Percentiles rank a stretch among this genome's conserved stretches.
Conservation (phyloP, 2,329 filamentous ascomycete species). For the Claviceps sp. region DNA sequence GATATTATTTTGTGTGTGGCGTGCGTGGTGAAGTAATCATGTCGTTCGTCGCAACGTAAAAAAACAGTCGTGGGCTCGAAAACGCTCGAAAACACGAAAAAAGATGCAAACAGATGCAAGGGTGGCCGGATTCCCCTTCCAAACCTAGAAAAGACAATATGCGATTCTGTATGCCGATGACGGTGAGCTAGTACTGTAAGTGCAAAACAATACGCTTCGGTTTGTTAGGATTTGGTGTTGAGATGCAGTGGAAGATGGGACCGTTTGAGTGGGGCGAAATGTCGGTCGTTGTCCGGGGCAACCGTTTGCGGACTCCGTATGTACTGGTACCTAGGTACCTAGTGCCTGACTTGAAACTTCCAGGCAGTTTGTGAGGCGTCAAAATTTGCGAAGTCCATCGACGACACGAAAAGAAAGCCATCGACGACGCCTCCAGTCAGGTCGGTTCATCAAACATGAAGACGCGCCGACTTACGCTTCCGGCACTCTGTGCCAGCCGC, state of each 20-base stretch:
- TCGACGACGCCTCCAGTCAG: not conserved
- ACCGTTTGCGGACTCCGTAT: slow-evolving; percentile 5
- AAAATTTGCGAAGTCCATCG: not conserved
- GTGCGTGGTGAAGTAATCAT: slow-evolving; percentile 16
- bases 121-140: not conserved
- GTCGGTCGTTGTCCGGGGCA: slow-evolving; percentile 24
- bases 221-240: slow-evolving; percentile 5
- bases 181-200: slow-evolving; percentile 3
- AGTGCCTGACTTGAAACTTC: too few species aligned
- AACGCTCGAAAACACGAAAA: slow-evolving; percentile 8
- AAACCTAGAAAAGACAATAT: slow-evolving; percentile 11
- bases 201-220: slow-evolving; percentile 9
- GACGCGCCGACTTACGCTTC: slow-evolving; percentile 1
- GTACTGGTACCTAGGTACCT: too few species aligned
- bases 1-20: slow-evolving; percentile 13
- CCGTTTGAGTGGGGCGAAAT: slow-evolving; percentile 16
- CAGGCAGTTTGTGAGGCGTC: not conserved
- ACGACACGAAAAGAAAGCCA: not conserved
- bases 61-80: slow-evolving; percentile 1
- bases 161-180: slow-evolving; percentile 11
- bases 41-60: slow-evolving; percentile 16
- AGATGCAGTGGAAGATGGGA: slow-evolving; percentile 1
- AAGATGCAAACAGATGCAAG: slow-evolving; percentile 3
- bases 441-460: slow-evolving; percentile 5
- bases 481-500: not conserved